phyloP scores from a whole-genome alignment of 192 early-diverging fungal species.

The Coemansia sp. region DNA sequence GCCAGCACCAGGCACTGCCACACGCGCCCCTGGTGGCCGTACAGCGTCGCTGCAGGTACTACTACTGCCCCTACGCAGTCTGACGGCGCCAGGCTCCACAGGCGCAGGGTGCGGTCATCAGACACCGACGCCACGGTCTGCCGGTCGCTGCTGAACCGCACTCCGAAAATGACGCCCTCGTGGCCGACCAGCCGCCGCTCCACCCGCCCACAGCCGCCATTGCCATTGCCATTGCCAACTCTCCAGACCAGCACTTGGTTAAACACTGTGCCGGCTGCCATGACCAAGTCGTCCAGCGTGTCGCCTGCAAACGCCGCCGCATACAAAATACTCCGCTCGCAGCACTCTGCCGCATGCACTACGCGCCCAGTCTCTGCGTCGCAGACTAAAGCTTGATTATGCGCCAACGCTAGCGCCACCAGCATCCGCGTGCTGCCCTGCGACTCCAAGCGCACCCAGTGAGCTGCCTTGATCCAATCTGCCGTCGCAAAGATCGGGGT shows the following conservation, averaged over 20 bases:
- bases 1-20: conserved; percentile 76
- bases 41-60: conserved; percentile 36
- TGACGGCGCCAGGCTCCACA: conserved; percentile 59
- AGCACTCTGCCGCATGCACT: conserved; percentile 59
- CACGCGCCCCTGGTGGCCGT: conserved; percentile 78
- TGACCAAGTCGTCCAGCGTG: conserved; percentile 48
- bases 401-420: conserved; percentile 72
- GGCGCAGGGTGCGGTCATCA: conserved; percentile 81
- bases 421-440: conserved; percentile 4
- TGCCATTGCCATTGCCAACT: too few relatives aligned
- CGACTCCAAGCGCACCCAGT: conserved; percentile 59
- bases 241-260: conserved; percentile 80
- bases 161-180: conserved; percentile 77
- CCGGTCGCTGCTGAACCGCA: conserved; percentile 69
- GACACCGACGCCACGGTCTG: conserved; percentile 67
- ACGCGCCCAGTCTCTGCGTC: conserved; percentile 14
- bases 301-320: conserved; percentile 72
- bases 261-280: conserved; percentile 85
- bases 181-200: conserved; percentile 16
- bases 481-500: conserved; percentile 29
- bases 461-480: conserved; percentile 82
- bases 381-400: conserved; percentile 73
- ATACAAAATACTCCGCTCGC: conserved; percentile 74
- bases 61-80: not conserved
- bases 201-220: not conserved